These are phyloP conservation scores for Salvia rosmarinus DNA, from an alignment of 257 asterid genomes.

Conservation along the genomic window DNA sequence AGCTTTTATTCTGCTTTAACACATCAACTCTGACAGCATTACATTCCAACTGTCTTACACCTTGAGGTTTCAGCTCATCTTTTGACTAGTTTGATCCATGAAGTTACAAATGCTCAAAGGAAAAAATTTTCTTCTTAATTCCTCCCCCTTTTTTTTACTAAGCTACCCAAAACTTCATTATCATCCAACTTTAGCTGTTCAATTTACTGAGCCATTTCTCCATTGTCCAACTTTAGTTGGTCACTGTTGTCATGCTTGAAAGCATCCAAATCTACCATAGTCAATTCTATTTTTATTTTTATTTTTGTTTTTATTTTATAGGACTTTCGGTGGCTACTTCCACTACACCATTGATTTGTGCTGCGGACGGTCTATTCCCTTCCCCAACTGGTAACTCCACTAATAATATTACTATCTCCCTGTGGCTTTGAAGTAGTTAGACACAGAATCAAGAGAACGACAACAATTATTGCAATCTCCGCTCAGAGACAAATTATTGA, in stretches of 20 bases:
- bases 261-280: constrained; percentile 49
- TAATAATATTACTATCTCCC: constrained; percentile 17
- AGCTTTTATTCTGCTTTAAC: constrained; percentile 68
- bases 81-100: constrained; percentile 62
- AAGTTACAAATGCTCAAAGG: constrained; percentile 78
- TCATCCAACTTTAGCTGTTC: constrained; percentile 45
- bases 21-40: constrained; percentile 20
- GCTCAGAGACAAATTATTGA: background rate
- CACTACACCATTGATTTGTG: constrained; percentile 37
- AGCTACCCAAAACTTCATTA: constrained; percentile 50
- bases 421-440: background rate
- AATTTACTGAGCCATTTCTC: constrained; percentile 36
- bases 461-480: background rate
- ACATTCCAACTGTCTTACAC: constrained; percentile 59
- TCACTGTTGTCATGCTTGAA: constrained; percentile 39
- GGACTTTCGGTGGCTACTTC: constrained; percentile 39
- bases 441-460: background rate
- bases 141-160: constrained; percentile 43
- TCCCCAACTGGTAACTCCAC: constrained; percentile 40
- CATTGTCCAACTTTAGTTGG: constrained; percentile 39
- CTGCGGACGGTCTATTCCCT: constrained; percentile 32
- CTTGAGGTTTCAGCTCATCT: constrained; percentile 49
- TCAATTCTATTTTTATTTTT: constrained; percentile 24
- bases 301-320: too few relatives aligned
- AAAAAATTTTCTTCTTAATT: constrained; percentile 71